These are phyloP conservation scores for Micromonas pusilla DNA, from an alignment of 139 green algal species.

Conservation along the genomic window DNA sequence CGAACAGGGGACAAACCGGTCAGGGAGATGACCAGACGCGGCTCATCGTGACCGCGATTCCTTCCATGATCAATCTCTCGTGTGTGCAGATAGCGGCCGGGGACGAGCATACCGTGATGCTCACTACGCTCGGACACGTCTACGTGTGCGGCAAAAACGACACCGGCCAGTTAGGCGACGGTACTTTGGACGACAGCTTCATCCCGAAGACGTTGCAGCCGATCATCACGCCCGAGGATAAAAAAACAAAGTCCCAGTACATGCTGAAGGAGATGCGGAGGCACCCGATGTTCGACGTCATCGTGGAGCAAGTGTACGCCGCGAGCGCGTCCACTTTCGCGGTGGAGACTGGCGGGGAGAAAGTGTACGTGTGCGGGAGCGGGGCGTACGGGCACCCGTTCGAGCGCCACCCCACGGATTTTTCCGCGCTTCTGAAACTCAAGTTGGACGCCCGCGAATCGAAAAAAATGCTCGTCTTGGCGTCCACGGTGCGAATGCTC, in stretches of 20 bases:
- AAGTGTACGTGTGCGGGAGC: constrained; percentile 5
- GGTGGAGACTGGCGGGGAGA: neutral
- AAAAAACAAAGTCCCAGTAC: neutral
- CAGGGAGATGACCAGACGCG: neutral
- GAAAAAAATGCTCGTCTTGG: constrained; percentile 7
- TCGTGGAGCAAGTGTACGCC: neutral
- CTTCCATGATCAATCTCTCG: neutral
- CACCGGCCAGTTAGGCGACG: constrained; percentile 49
- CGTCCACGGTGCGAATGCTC: neutral
- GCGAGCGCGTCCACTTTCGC: neutral
- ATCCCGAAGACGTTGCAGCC: neutral
- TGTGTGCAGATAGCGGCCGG: constrained; percentile 36
- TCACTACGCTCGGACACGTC: constrained; percentile 41
- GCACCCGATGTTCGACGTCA: constrained; percentile 1
- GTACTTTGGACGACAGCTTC: neutral
- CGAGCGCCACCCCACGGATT: neutral
- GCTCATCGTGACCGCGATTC: neutral
- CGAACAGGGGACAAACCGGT: neutral
- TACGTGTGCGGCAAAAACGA: constrained; percentile 51
- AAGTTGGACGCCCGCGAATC: neutral
- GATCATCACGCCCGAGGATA: neutral
- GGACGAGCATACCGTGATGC: constrained; percentile 40
- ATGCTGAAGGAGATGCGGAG: neutral
- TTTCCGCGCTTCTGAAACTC: neutral
- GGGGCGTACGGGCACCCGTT: neutral